Evolutionary conservation across 2,329 filamentous ascomycete species (phyloP).

Genomic region (Cladobotryum mycophilum): DNA sequence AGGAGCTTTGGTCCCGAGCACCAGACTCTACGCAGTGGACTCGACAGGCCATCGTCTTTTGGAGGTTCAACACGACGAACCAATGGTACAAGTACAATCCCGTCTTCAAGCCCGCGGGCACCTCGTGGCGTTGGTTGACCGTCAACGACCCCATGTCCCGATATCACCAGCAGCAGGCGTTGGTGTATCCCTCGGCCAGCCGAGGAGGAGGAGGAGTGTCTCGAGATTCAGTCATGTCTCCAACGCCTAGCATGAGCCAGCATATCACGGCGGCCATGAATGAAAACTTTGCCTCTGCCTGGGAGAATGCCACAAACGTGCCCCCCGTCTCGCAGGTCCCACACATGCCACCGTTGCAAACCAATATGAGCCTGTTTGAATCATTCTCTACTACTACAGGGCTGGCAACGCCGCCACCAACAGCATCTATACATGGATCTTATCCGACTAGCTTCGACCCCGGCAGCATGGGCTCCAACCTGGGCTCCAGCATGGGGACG

Average conservation of each 20-base stretch:
- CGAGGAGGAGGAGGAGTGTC: constrained; percentile 21
- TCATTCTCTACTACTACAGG: constrained; percentile 46
- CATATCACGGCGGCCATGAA: constrained; percentile 50
- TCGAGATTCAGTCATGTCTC: constrained; percentile 46
- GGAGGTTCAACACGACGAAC: constrained; percentile 54
- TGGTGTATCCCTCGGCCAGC: constrained; percentile 30
- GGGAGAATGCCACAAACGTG: constrained; percentile 31
- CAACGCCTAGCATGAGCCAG: constrained; percentile 43
- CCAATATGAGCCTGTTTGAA: constrained; percentile 39
- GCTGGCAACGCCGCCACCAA: constrained; percentile 52
- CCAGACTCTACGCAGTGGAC: constrained; percentile 44
- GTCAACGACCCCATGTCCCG: constrained; percentile 54
- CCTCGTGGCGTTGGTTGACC: constrained; percentile 57
- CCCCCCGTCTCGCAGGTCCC: constrained; percentile 21
- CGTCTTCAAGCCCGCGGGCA: constrained; percentile 46
- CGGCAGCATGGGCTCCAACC: constrained; percentile 24
- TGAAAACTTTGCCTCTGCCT: constrained; percentile 48
- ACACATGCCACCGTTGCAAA: constrained; percentile 28
- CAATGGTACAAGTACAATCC: constrained; percentile 44
- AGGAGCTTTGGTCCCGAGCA: constrained; percentile 55
- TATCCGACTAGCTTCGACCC: constrained; percentile 42
- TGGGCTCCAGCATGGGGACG: constrained; percentile 32
- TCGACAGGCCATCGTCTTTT: constrained; percentile 55
- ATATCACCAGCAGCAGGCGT: constrained; percentile 47
- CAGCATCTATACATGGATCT: constrained; percentile 42